Percentiles rank a stretch among this genome's conserved stretches.
Evolutionary conservation across 106 monocot species (phyloP).

Genomic region (Triglochin maritima): DNA sequence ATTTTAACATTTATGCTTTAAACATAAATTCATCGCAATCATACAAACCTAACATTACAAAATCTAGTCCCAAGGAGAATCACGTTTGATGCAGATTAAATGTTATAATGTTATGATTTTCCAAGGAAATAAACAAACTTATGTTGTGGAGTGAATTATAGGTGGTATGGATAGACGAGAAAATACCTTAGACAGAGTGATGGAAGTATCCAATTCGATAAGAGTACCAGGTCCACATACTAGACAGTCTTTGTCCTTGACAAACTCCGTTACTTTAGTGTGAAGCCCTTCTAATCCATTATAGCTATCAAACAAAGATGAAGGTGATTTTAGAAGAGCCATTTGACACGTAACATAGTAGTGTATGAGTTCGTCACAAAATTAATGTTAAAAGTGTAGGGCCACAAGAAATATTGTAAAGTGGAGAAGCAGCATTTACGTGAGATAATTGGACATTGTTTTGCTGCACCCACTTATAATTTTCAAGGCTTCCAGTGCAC

Average conservation of each 20-base stretch:
- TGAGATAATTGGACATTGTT: constrained; percentile 92
- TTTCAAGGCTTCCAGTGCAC: constrained; percentile 92
- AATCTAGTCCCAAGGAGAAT: too few species aligned
- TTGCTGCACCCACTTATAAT: constrained; percentile 98
- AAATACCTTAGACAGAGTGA: constrained; percentile 66
- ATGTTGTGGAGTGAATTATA: too few species aligned
- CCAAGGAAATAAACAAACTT: too few species aligned
- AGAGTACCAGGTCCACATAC: constrained; percentile 92
- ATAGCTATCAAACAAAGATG: constrained; percentile 32
- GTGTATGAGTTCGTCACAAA: too few species aligned
- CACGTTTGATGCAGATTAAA: too few species aligned
- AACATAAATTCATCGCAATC: too few species aligned
- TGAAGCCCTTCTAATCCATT: constrained; percentile 88
- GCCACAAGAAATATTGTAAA: not conserved
- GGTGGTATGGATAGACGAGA: too few species aligned
- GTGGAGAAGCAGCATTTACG: constrained; percentile 31
- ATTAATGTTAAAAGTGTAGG: not conserved
- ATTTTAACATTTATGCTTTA: too few species aligned
- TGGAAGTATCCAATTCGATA: constrained; percentile 61
- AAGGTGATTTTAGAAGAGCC: not conserved
- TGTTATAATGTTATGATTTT: too few species aligned
- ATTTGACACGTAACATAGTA: not conserved
- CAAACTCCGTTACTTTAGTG: constrained; percentile 82
- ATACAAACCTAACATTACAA: too few species aligned
- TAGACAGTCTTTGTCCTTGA: constrained; percentile 70